Percentiles rank a stretch among this genome's conserved stretches.
These are phyloP conservation scores for Kwoniella sp. DNA, from an alignment of 768 basidiomycete genomes.

Conservation along the genomic window DNA sequence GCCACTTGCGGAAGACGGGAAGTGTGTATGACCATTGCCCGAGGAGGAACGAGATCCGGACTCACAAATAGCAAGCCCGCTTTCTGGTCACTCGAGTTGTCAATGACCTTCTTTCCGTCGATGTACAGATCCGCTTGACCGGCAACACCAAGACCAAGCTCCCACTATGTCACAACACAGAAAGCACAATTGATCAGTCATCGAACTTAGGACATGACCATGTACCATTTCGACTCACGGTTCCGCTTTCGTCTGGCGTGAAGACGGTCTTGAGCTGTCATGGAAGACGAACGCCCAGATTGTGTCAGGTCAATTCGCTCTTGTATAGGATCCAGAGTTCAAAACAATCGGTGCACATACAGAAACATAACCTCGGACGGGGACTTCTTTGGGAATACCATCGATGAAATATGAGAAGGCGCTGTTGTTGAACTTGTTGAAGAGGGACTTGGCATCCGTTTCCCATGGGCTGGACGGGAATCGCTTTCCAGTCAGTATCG, in stretches of 20 bases:
- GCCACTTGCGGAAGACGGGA: too few species aligned
- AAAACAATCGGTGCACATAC: conserved; percentile 13
- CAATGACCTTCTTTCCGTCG: conserved; percentile 42
- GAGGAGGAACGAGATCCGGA: background rate
- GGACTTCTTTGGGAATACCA: conserved; percentile 35
- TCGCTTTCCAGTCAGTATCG: background rate
- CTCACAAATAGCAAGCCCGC: conserved; percentile 35
- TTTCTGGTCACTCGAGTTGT: conserved; percentile 45
- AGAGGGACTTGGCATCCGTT: conserved; percentile 13
- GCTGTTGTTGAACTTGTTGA: conserved; percentile 24
- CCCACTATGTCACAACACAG: conserved; percentile 54
- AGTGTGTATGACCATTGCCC: too few species aligned
- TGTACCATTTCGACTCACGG: conserved; percentile 16
- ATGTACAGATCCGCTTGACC: conserved; percentile 43
- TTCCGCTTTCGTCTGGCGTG: conserved; percentile 38
- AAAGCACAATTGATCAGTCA: conserved; percentile 51
- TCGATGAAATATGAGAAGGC: conserved; percentile 39
- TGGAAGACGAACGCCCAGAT: background rate
- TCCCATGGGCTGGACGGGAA: conserved; percentile 12
- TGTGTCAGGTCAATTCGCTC: too few species aligned
- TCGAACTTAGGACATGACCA: too few species aligned
- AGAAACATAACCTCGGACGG: conserved; percentile 40
- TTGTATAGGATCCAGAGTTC: background rate
- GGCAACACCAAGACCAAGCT: conserved; percentile 36
- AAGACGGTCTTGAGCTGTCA: conserved; percentile 35